phyloP scores from a whole-genome alignment of 768 basidiomycete genomes.

The Suillus placidus region DNA sequence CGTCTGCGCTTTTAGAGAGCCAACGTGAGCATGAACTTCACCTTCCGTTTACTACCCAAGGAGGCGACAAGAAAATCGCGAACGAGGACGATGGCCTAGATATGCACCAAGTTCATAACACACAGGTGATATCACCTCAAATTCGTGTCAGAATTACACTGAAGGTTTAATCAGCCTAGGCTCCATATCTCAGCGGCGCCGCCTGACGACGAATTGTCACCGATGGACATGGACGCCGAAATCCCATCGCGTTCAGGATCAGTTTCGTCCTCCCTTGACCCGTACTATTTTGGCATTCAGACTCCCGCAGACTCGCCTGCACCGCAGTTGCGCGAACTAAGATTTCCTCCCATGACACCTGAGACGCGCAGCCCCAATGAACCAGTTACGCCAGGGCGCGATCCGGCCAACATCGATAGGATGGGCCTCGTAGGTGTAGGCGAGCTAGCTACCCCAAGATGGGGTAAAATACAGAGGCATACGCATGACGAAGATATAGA shows the following conservation, averaged over 20 bases:
- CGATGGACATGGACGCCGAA: slow-evolving; percentile 48
- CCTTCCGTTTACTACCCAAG: slow-evolving; percentile 35
- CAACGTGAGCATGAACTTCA: slow-evolving; percentile 39
- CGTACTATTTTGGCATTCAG: slow-evolving; percentile 81
- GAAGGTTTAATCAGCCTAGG: slow-evolving; percentile 41
- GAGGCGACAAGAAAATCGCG: slow-evolving; percentile 54
- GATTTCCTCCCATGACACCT: slow-evolving; percentile 57
- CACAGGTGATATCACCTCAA: slow-evolving; percentile 1
- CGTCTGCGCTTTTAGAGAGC: slow-evolving; percentile 41
- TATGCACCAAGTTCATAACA: slow-evolving; percentile 26
- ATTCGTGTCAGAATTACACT: slow-evolving; percentile 2
- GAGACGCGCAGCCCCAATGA: slow-evolving; percentile 54
- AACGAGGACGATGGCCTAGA: slow-evolving; percentile 55
- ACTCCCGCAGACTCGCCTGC: slow-evolving; percentile 71
- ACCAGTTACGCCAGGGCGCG: slow-evolving; percentile 67
- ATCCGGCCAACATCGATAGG: slow-evolving; percentile 83
- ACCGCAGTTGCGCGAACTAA: slow-evolving; percentile 41
- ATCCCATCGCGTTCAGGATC: slow-evolving; percentile 66
- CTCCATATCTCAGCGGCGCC: slow-evolving; percentile 49
- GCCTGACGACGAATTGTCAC: slow-evolving; percentile 27
- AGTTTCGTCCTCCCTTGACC: slow-evolving; percentile 81
- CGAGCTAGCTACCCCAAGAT: slow-evolving; percentile 95
- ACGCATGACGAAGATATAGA: slow-evolving; percentile 39
- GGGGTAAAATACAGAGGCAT: slow-evolving; percentile 61
- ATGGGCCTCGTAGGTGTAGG: slow-evolving; percentile 91